phyloP scores from a whole-genome alignment of 1,139 yeast species.

The Yamadazyma atmosphaerica region DNA sequence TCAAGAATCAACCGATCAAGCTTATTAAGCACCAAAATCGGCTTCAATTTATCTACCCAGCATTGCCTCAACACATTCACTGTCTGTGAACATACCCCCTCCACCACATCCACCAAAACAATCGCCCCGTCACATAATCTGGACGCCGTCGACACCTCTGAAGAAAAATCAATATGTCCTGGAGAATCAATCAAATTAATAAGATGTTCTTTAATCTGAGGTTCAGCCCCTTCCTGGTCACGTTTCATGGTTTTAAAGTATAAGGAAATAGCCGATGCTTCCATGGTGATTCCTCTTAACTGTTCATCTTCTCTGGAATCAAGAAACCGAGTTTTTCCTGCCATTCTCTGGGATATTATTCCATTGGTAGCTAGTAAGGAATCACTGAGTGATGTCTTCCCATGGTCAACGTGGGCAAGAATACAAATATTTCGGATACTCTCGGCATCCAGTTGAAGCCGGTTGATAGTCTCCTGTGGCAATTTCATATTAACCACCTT shows the following conservation, averaged over 20 bases:
- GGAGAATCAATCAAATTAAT: conserved; percentile 96
- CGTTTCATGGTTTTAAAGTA: conserved; percentile 69
- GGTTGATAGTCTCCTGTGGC: conserved; percentile 61
- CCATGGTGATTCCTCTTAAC: conserved; percentile 86
- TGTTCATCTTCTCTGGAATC: conserved; percentile 81
- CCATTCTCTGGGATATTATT: conserved; percentile 89
- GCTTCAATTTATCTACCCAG: conserved; percentile 90
- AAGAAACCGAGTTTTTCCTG: conserved; percentile 89
- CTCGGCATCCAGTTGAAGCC: conserved; percentile 68
- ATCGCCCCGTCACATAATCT: conserved; percentile 96
- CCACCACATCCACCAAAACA: conserved; percentile 93
- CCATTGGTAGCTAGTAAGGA: conserved; percentile 93
- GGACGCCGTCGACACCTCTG: conserved; percentile 95
- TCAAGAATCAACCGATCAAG: conserved; percentile 85
- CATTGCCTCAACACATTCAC: conserved; percentile 93
- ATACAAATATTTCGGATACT: conserved; percentile 88
- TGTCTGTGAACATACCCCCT: conserved; percentile 97
- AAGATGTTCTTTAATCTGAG: conserved; percentile 67
- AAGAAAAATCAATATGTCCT: conserved; percentile 95
- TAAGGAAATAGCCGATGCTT: conserved; percentile 86
- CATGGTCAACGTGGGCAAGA: conserved; percentile 98
- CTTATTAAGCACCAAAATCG: conserved; percentile 88
- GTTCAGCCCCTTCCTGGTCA: conserved; percentile 30
- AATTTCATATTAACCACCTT: conserved; percentile 33
- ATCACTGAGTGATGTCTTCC: conserved; percentile 94